Evolutionary conservation across 805 yeast genomes (phyloP).

Genomic region (Saturnispora halmiae): DNA sequence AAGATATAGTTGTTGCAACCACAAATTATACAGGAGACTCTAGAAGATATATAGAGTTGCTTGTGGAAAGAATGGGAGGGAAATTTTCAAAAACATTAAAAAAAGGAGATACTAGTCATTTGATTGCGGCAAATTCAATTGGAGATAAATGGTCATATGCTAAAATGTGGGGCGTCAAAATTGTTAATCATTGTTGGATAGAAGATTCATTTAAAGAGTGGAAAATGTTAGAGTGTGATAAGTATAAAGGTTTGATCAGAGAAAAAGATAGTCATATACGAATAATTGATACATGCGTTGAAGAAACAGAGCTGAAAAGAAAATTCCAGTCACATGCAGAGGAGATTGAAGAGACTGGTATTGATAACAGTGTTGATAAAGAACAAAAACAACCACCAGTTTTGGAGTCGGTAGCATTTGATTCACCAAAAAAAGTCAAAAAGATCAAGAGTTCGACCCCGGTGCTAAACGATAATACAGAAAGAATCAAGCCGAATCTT

Average conservation of each 20-base stretch:
- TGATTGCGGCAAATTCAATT: slow-evolving; percentile 54
- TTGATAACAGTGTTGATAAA: neutral
- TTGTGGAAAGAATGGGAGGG: slow-evolving; percentile 68
- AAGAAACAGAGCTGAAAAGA: neutral
- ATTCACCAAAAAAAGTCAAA: neutral
- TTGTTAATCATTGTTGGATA: slow-evolving; percentile 80
- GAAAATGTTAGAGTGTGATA: slow-evolving; percentile 40
- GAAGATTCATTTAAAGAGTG: slow-evolving; percentile 69
- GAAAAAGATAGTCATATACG: slow-evolving; percentile 32
- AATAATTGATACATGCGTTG: slow-evolving; percentile 34
- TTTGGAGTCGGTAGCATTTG: neutral
- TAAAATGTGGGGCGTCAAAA: slow-evolving; percentile 51
- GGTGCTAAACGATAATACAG: too few species aligned
- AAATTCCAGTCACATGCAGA: neutral
- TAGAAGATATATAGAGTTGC: slow-evolving; percentile 55
- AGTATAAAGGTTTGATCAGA: slow-evolving; percentile 38
- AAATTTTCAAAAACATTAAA: slow-evolving; percentile 58
- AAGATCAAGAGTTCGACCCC: neutral
- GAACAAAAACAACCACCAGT: neutral
- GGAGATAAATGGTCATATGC: slow-evolving; percentile 79
- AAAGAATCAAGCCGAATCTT: slow-evolving; percentile 21
- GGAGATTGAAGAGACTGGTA: neutral
- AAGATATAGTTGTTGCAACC: slow-evolving; percentile 48
- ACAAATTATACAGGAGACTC: slow-evolving; percentile 86
- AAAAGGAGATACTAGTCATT: slow-evolving; percentile 51